Evolutionary conservation across 129 eudicot species (phyloP).

Genomic region (Lonicera japonica): DNA sequence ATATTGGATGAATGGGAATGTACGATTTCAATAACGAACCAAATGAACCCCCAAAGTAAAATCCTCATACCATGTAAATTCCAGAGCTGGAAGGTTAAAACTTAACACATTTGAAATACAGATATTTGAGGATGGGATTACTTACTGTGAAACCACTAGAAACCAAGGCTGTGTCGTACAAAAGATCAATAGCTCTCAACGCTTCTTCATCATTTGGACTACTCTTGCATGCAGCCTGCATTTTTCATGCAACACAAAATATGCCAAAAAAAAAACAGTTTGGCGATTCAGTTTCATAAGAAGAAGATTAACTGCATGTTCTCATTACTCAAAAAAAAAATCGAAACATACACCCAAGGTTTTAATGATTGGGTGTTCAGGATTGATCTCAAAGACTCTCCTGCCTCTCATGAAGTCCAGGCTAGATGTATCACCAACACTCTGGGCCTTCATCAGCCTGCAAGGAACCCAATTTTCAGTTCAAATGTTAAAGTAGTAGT

Average conservation of each 20-base stretch:
- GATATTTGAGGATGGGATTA: conserved; percentile 9
- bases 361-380: conserved; percentile 70
- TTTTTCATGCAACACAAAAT: conserved; percentile 6
- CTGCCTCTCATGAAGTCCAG: conserved; percentile 85
- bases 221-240: conserved; percentile 72
- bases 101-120: not conserved
- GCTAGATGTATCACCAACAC: conserved; percentile 62
- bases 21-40: too few relatives aligned
- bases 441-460: conserved; percentile 95
- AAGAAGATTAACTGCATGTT: not conserved
- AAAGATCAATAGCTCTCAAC: conserved; percentile 82
- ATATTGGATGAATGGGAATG: too few relatives aligned
- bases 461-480: conserved; percentile 4
- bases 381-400: conserved; percentile 86
- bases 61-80: too few relatives aligned
- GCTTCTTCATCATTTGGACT: conserved; percentile 82
- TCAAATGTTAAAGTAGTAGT: too few relatives aligned
- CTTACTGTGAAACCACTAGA: conserved; percentile 95
- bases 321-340: not conserved
- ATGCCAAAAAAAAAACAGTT: too few relatives aligned
- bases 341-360: conserved; percentile 52
- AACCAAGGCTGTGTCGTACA: conserved; percentile 82
- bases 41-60: too few relatives aligned
- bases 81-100: not conserved
- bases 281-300: too few relatives aligned